Base-by-base conservation (phyloP, 202 grass and related monocot genomes). In the Cymbopogon flexuosus region DNA sequence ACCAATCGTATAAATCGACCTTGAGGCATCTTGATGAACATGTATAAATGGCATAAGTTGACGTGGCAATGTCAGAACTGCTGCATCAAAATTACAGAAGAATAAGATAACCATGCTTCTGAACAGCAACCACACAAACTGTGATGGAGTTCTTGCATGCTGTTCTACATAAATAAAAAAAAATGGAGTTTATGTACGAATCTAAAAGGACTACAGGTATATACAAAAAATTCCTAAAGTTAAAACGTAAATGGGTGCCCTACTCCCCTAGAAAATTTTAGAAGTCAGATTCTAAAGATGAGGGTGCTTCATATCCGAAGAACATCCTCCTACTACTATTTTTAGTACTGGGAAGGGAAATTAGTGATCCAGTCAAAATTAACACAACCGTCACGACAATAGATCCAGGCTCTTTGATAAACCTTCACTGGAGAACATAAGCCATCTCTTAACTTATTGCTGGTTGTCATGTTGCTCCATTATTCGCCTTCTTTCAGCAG, bases 401-500 rank as follows among this genome's bases (percentile, higher is more conserved):
- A 22, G 23, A 40, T 57, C 8, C 6, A 63, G 15, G 8, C 14
- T 64, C n/a, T 27, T 82, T 37, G 27, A 21, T 72, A 45, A 24
- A 18, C 37, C 72, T 43, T 35, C 22, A 24, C 2, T 14, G 42
- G 8, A 30, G 8, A 77, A 29, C 29, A 10, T 18, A 31, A 37
- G 64, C 3, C 14, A 61, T 39, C 41, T 15, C 15, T 15, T 27
- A 78, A 63, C 42, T 64, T 81, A 70, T 41, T 81, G 62, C 22
- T 41, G 42, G n/a, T 64, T 49, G 42, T 54, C 81, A 81, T 81
- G 65, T 72, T 65, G 70, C 29, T 65, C 81, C 79, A 91, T 85
- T 35, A 77, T 4, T 52, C 75, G 62, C 89, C 92, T 94, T 87
- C 83, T 84, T 88, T 98, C 86, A 86, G 95, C 95, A 75, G 95